These are phyloP conservation scores for Persicaria tinctoria DNA, from an alignment of 148 eudicot species.

Conservation along the genomic window DNA sequence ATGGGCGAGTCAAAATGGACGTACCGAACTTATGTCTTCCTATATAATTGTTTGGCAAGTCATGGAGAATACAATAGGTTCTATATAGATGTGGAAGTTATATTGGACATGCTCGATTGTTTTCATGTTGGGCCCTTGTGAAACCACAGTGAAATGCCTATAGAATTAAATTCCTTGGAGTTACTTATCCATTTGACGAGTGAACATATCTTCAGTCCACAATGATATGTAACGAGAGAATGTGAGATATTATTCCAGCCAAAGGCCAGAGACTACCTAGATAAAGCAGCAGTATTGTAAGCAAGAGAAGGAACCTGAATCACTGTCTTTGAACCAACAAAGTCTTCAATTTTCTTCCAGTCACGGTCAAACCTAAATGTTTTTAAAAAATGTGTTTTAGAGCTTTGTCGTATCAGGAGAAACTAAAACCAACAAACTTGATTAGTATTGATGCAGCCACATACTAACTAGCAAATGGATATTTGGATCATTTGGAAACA, in stretches of 20 bases:
- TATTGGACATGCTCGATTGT: background rate
- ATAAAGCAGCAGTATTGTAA: background rate
- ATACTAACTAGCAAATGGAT: background rate
- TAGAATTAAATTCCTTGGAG: background rate
- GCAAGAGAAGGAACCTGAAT: conserved; percentile 56
- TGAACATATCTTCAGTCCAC: background rate
- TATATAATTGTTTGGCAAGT: background rate
- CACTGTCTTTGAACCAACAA: conserved; percentile 86
- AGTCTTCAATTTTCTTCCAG: conserved; percentile 96
- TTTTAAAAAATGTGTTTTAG: background rate
- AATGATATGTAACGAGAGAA: background rate
- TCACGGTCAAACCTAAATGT: conserved; percentile 82
- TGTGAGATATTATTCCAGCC: background rate
- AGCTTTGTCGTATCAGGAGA: background rate
- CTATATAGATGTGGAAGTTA: background rate
- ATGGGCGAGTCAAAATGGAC: background rate
- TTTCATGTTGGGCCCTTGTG: background rate
- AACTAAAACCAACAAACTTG: background rate
- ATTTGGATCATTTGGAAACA: no score
- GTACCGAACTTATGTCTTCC: background rate
- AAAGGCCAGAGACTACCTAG: background rate
- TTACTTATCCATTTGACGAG: background rate
- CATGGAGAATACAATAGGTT: background rate
- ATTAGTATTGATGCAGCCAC: background rate
- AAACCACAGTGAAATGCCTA: background rate